Evolutionary conservation across 208 protist genomes (phyloP), one percentile per base, ranked within the genome.

Genomic region (Acanthamoeba sp.): DNA sequence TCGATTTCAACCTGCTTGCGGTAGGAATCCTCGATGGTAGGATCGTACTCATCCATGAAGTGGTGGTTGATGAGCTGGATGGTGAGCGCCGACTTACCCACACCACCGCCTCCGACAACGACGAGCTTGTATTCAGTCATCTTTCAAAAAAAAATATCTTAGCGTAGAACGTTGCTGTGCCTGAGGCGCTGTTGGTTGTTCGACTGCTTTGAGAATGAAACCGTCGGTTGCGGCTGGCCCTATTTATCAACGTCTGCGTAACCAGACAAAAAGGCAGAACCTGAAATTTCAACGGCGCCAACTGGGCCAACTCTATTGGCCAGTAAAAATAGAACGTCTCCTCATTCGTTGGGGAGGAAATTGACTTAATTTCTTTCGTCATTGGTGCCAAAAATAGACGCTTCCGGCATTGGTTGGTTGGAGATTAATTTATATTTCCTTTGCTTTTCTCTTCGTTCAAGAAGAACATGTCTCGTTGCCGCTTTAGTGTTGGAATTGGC

Each of bases 11-110:
- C 78, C 88, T 97, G 95, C 78, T 97, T 97, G 36, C 96, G 76
- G 80, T 97, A 97, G 64, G 36, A 76, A 38, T 91, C 85, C 52
- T 91, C 85, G 55, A 91, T 73, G 32, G 85, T 91, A 1, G 85
- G 85, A 9, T 91, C 85, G 38, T 94, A 91, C 88, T 97, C 96
- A 20, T 97, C 94, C 24, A 98, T 36, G 78, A 98, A 98, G 32
- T 96, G 59, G 32, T 96, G 78, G 0, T 94, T 32, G n/a, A 98
- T 96, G 10, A 98, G 96, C 71, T 96, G 96, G 71, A 98, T 97
- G 0, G 97, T 98, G 0, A 98, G 93, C 27, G 97, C 97, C 2
- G 96, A 97, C 92, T 98, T 98, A 50, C 97, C 97, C 48, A 98
- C 97, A 95, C 97, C 97, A 95, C 91, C 91, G 48, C 91, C 91